Percentiles rank a stretch among this genome's conserved stretches.
phyloP scores from a whole-genome alignment of 352 stramenopile species.

The Pythium apleroticum region DNA sequence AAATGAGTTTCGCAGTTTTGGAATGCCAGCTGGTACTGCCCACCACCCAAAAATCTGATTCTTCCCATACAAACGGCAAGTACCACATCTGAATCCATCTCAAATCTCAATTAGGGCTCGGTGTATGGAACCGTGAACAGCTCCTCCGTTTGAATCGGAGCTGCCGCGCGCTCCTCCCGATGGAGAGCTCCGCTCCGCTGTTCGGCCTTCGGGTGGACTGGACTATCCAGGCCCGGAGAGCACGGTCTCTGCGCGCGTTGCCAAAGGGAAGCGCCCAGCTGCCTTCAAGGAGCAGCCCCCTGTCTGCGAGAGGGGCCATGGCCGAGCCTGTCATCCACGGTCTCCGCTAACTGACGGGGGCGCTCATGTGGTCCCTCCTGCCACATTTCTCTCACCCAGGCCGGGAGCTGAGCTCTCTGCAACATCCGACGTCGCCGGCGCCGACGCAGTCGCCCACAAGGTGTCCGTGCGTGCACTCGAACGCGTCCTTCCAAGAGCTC shows the following conservation, averaged over 20 bases:
- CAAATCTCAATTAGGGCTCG: background rate
- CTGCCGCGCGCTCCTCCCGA: background rate
- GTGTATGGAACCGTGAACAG: too few relatives aligned
- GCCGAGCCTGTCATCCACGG: background rate
- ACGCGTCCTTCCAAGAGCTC: background rate
- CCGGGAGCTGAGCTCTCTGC: background rate
- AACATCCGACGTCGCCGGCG: background rate
- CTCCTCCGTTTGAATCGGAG: too few relatives aligned
- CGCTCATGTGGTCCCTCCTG: background rate
- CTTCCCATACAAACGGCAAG: background rate
- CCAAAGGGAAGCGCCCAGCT: background rate
- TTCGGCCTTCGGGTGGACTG: background rate
- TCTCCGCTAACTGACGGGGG: background rate
- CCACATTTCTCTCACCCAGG: conserved; percentile 6
- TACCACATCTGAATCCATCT: background rate
- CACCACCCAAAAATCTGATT: background rate
- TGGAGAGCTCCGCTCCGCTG: background rate
- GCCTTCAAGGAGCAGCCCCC: conserved; percentile 2
- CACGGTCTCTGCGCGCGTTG: background rate
- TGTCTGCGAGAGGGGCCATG: background rate
- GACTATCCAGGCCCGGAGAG: background rate
- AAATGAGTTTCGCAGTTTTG: conserved; percentile 3
- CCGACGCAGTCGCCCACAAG: background rate
- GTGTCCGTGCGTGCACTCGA: background rate
- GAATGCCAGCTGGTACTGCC: background rate